These are phyloP conservation scores for Apiospora rasikravindrae DNA, from an alignment of 2,329 filamentous ascomycete species.

Conservation along the genomic window DNA sequence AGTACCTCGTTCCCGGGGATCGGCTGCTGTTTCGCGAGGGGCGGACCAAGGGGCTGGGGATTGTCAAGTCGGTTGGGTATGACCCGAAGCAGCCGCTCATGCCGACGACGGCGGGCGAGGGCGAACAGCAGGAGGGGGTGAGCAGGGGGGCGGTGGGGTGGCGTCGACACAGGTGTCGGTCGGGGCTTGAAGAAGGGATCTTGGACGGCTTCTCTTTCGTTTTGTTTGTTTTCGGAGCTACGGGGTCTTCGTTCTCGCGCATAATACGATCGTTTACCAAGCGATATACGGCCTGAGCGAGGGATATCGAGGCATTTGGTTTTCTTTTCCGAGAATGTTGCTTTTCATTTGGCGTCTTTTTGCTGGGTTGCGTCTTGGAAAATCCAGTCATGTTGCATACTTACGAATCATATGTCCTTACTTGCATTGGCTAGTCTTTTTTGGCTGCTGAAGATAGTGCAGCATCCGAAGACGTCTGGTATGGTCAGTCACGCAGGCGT, in stretches of 20 bases:
- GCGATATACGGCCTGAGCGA: not conserved
- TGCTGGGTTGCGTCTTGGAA: not conserved
- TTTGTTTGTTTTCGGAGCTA: not conserved
- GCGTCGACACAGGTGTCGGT: not conserved
- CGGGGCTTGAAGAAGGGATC: not conserved
- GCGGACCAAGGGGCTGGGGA: conserved; percentile 91
- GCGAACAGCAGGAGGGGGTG: not conserved
- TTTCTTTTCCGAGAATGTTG: not conserved
- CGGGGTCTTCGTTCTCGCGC: not conserved
- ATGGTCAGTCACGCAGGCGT: too few species aligned
- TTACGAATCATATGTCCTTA: too few species aligned
- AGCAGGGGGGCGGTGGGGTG: not conserved
- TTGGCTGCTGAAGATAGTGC: too few species aligned
- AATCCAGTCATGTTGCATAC: too few species aligned
- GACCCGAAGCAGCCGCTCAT: conserved; percentile 54
- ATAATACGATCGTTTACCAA: not conserved
- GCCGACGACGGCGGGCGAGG: not conserved
- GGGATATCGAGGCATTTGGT: not conserved
- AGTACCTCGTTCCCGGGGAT: conserved; percentile 89
- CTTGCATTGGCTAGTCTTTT: too few species aligned
- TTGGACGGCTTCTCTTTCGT: not conserved
- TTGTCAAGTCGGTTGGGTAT: conserved; percentile 91
- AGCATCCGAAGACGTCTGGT: too few species aligned
- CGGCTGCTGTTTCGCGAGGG: conserved; percentile 92
- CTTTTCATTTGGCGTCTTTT: not conserved